A percentile compares a stretch with the other conserved stretches of the same genome.
Evolutionary conservation across 192 early-diverging fungal genomes (phyloP).

Genomic region (Gonapodya sp.): DNA sequence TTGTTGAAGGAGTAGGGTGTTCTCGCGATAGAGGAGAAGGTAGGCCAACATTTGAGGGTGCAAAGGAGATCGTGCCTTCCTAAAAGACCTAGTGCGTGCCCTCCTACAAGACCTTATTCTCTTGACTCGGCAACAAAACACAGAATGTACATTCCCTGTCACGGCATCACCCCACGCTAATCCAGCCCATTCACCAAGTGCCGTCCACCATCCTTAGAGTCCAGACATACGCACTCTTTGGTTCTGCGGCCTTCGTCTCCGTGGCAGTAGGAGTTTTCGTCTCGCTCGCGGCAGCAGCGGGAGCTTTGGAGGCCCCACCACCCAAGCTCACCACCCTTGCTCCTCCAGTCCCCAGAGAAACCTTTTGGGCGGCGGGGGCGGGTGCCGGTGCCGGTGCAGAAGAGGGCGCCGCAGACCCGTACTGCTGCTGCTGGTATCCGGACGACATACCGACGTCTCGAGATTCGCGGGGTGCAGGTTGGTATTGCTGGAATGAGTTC

Average conservation of each 20-base stretch:
- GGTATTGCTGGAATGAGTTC: conserved; percentile 24
- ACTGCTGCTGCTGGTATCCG: conserved; percentile 3
- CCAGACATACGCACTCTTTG: conserved; percentile 17
- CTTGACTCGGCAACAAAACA: no score
- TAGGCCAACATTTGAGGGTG: no score
- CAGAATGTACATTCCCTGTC: no score
- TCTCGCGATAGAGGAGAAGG: no score
- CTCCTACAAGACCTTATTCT: no score
- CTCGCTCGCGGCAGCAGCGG: background rate
- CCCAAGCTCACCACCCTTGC: conserved; percentile 7
- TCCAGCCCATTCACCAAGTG: no score
- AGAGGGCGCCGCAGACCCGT: conserved; percentile 11
- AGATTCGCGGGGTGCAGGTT: conserved; percentile 9
- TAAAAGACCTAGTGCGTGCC: no score
- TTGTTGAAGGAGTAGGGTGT: no score
- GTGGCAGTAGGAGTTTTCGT: background rate
- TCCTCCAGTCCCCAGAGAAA: background rate
- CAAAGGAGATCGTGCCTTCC: no score
- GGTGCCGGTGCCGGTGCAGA: background rate
- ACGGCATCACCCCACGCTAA: no score
- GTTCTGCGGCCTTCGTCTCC: conserved; percentile 10
- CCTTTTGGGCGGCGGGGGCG: conserved; percentile 15
- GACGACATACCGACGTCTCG: background rate
- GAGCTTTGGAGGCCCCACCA: background rate
- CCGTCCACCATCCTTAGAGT: no score